These are phyloP conservation scores for Cladosporium colombiae DNA, from an alignment of 2,329 filamentous ascomycete genomes.

Conservation along the genomic window DNA sequence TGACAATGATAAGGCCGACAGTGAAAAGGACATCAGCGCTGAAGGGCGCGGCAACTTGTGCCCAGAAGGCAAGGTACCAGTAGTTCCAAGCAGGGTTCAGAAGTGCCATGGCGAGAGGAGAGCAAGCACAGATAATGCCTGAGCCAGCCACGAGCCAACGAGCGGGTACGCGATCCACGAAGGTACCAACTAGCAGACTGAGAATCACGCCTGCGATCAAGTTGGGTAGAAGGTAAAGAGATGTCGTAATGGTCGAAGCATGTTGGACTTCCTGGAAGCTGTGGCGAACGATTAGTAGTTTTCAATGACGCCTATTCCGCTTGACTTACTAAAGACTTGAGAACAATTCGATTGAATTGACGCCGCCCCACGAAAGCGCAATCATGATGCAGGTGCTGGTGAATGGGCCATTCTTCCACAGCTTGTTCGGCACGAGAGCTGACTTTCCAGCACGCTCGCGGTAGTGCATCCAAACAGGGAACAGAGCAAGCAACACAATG, in stretches of 20 bases:
- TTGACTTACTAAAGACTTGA: conserved; percentile 13
- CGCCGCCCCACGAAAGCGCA: conserved; percentile 43
- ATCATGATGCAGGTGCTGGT: conserved; percentile 54
- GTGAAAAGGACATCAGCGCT: conserved; percentile 19
- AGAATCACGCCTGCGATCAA: conserved; percentile 42
- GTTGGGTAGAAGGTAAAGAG: conserved; percentile 45
- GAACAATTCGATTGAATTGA: conserved; percentile 31
- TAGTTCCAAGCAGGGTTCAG: conserved; percentile 18
- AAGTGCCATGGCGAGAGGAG: conserved; percentile 21
- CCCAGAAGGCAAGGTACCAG: conserved; percentile 20
- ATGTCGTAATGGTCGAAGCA: conserved; percentile 32
- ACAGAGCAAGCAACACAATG: conserved; percentile 48
- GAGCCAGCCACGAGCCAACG: conserved; percentile 28
- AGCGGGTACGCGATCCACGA: conserved; percentile 26
- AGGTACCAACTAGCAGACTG: conserved; percentile 47
- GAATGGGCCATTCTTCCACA: conserved; percentile 61
- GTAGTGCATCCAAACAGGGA: conserved; percentile 58
- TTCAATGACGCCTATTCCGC: not conserved
- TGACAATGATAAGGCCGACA: conserved; percentile 7
- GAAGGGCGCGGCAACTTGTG: conserved; percentile 19
- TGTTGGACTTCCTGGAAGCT: conserved; percentile 47
- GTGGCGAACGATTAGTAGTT: not conserved
- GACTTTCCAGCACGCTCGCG: conserved; percentile 50
- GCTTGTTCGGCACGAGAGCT: conserved; percentile 62
- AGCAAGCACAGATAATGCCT: conserved; percentile 18